Conservation (phyloP, 306 rosid genomes). For the peach (Prunus persica) region DNA sequence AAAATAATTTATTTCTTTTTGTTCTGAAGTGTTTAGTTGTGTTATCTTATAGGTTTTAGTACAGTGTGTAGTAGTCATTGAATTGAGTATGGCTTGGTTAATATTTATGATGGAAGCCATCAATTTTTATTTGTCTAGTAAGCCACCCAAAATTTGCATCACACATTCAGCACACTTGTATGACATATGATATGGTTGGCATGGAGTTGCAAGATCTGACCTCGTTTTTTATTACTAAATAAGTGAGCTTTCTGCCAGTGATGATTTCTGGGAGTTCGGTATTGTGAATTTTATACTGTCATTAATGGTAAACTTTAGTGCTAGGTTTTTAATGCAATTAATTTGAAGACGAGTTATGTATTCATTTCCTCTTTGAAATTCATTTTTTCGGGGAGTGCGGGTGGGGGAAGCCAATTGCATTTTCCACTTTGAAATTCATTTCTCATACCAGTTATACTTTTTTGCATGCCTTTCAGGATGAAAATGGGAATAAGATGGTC, state of each 20-base stretch:
- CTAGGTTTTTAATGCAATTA: no score
- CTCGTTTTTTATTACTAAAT: neutral
- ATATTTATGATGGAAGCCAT: neutral
- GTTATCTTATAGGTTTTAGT: neutral
- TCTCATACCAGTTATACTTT: slow-evolving; percentile 1
- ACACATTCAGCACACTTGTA: neutral
- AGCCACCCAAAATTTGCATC: neutral
- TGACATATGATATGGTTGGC: neutral
- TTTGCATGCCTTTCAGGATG: slow-evolving; percentile 58
- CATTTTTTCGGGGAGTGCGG: no score
- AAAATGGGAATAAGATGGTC: slow-evolving; percentile 80
- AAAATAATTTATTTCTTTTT: neutral
- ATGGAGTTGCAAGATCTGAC: neutral
- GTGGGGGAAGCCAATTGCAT: no score
- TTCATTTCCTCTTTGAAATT: no score
- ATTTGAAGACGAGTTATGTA: no score
- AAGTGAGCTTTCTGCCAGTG: neutral
- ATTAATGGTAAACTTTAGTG: no score
- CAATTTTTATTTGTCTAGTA: neutral
- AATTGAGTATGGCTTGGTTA: neutral
- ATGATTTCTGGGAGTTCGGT: no score
- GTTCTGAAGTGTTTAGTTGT: neutral
- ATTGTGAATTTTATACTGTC: no score
- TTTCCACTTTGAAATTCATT: neutral
- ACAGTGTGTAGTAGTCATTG: neutral